Evolutionary conservation across 129 eudicot genomes (phyloP), one percentile per base, ranked within the genome.

Genomic region (Helianthus annuus): DNA sequence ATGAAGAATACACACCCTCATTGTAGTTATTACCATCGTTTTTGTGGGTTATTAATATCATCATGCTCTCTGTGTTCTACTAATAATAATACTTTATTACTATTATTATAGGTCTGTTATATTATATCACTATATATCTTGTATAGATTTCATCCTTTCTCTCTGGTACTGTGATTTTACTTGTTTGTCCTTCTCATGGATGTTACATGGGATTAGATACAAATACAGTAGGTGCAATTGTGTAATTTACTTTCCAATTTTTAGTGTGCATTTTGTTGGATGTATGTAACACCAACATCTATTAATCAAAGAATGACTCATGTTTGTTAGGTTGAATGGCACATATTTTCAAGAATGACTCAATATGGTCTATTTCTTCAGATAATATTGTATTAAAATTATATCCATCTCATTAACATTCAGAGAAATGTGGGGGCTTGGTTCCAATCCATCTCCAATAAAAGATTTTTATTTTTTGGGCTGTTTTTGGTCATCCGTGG

Each of bases 31-130:
- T 59, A 55, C 27, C 80, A 2, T 52, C 27, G 27, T 17, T 64
- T 62, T 69, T 63, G 22, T 45, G 38, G 29, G 66, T 32, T 60
- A 60, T 34, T 27, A 32, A 32, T 32, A 42, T 64, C 44, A 71
- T 12, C 44, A 71, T 12, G 68, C 16, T 62, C 66, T 78, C 16
- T 24, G 55, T 60, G 74, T 77, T 39, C 15, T 63, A 70, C 64
- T 22, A 29, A 64, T 78, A 29, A 64, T 78, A 71, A 49, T 40
- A 64, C 14, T 32, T 70, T 40, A 78, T 9, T 78, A n/a, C n/a
- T n/a, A 64, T 78, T 78, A 78, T 71, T 44, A 71, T 78, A 78
- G 56, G 74, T 32, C 48, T 76, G 63, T 58, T 68, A n/a, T 12
- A 13, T 58, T 68, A n/a, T 12, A 16, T 70, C 36, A 22, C 42